Evolutionary conservation across 768 basidiomycete genomes (phyloP).

Genomic region (Cubamyces lactineus): DNA sequence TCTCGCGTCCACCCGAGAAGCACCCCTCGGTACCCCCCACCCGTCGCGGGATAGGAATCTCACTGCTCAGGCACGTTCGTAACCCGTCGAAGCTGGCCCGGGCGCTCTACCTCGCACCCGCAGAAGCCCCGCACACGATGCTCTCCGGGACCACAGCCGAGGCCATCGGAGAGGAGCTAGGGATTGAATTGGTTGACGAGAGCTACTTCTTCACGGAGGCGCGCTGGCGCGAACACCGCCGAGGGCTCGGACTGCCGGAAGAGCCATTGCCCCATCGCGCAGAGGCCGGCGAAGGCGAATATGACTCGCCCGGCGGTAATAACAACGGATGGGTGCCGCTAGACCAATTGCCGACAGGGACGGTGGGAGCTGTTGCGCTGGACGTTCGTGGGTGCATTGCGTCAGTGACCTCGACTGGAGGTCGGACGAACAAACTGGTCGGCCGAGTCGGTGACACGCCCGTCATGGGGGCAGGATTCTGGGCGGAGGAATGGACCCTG

Average conservation of each 20-base stretch:
- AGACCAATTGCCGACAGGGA: slow-evolving; percentile 71
- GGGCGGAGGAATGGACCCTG: slow-evolving; percentile 78
- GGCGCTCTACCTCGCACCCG: slow-evolving; percentile 70
- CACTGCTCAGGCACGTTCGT: slow-evolving; percentile 65
- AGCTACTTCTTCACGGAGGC: slow-evolving; percentile 78
- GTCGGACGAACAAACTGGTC: slow-evolving; percentile 80
- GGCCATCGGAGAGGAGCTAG: slow-evolving; percentile 54
- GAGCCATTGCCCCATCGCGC: slow-evolving; percentile 56
- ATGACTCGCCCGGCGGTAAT: slow-evolving; percentile 19
- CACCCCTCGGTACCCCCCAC: slow-evolving; percentile 60
- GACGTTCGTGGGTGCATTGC: slow-evolving; percentile 77
- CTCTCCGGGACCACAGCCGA: slow-evolving; percentile 72
- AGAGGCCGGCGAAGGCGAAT: slow-evolving; percentile 21
- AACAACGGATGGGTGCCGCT: slow-evolving; percentile 38
- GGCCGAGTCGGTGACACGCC: slow-evolving; percentile 88
- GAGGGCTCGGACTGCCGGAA: slow-evolving; percentile 73
- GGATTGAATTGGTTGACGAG: slow-evolving; percentile 63
- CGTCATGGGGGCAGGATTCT: slow-evolving; percentile 75
- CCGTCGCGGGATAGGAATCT: slow-evolving; percentile 64
- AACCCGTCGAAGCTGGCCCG: slow-evolving; percentile 78
- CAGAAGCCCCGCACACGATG: slow-evolving; percentile 65
- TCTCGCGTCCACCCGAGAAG: slow-evolving; percentile 73
- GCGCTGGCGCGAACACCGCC: slow-evolving; percentile 78
- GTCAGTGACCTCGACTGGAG: slow-evolving; percentile 77
- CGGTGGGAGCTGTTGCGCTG: slow-evolving; percentile 84